Evolutionary conservation across 495 filamentous ascomycete species (phyloP), one percentile per base, ranked within the genome.

Genomic region (Penicillium cosmopolitanum): DNA sequence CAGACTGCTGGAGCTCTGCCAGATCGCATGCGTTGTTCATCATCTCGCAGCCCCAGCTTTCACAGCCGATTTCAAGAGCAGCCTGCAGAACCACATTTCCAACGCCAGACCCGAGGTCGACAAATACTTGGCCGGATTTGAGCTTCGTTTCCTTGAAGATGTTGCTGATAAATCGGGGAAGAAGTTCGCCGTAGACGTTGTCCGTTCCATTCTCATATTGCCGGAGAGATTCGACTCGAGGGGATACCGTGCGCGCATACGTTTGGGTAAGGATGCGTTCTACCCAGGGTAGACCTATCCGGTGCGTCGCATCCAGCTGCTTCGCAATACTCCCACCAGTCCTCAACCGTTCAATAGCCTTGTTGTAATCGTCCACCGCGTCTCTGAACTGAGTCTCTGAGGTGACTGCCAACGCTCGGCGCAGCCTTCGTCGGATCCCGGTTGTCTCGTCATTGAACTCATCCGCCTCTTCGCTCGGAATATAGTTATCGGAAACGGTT

Each of bases 41-140:
- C 82, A 93, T 90, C 74, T 98, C 95, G 68, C 94, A 97, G 23
- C 95, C 95, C 87, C 92, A 97, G 73, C 90, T 93, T 71, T 97
- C 91, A 70, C 91, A 96, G 13, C 95, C 95, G 50, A 93, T 85
- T 70, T 98, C 90, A 8, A 98, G 83, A 9, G 95, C 95, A 5
- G 95, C 95, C 70, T 98, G 95, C 42, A 98, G 79, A 21, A 94
- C 91, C 4, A 97, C 95, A 71, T 97, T 98, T 5, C 93, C 95
- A 28, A 97, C 95, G 25, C 95, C 95, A 16, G 92, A 96, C 31
- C 95, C 95, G 36, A 98, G 82, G 68, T 98, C 95, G 55, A 98
- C 86, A 67, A 98, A 97, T 2, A 94, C 86, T 56, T 93, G 89
- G 33, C 85, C 83, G 0, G 89, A 90, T 36, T 84, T 92, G 56